A percentile compares a stretch with the other conserved stretches of the same genome.
These are phyloP conservation scores for Podospora didyma DNA, from an alignment of 495 filamentous ascomycete genomes.

Conservation along the genomic window DNA sequence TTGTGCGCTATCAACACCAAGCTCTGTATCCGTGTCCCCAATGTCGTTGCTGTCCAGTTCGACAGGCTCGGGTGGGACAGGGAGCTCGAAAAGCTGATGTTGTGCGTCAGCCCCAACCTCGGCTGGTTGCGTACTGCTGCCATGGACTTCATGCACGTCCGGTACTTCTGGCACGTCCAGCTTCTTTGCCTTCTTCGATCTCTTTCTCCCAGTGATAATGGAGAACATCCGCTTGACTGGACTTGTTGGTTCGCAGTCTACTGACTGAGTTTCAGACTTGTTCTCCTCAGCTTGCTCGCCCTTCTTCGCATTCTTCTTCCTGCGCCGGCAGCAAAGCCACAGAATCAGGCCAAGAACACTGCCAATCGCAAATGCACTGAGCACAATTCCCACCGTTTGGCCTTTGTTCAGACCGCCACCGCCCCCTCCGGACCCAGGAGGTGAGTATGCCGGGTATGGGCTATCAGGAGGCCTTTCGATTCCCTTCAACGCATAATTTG, in stretches of 20 bases:
- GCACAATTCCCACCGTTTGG: slow-evolving; percentile 35
- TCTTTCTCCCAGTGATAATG: slow-evolving; percentile 29
- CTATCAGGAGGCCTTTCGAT: slow-evolving; percentile 46
- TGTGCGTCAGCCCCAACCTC: slow-evolving; percentile 44
- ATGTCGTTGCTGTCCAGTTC: slow-evolving; percentile 44
- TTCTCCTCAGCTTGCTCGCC: slow-evolving; percentile 20
- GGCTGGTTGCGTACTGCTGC: slow-evolving; percentile 23
- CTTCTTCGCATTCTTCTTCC: slow-evolving; percentile 20
- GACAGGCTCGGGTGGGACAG: slow-evolving; percentile 41
- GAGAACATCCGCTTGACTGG: slow-evolving; percentile 32
- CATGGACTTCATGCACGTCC: slow-evolving; percentile 12
- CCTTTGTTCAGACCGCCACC: slow-evolving; percentile 39
- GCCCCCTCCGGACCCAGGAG: not conserved
- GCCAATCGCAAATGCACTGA: slow-evolving; percentile 41
- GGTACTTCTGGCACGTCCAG: slow-evolving; percentile 14
- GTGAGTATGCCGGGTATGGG: slow-evolving; percentile 32
- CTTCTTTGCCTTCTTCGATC: slow-evolving; percentile 19
- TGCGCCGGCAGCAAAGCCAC: slow-evolving; percentile 31
- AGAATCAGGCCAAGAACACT: slow-evolving; percentile 34
- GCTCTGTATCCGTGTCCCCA: slow-evolving; percentile 32
- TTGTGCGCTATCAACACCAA: slow-evolving; percentile 25
- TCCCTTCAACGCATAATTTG: slow-evolving; percentile 43
- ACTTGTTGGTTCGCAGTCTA: slow-evolving; percentile 21
- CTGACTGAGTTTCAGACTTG: slow-evolving; percentile 20
- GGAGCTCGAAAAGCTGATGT: slow-evolving; percentile 48